phyloP scores from a whole-genome alignment of 78 protist genomes.

The Speleostelium caveatum region DNA sequence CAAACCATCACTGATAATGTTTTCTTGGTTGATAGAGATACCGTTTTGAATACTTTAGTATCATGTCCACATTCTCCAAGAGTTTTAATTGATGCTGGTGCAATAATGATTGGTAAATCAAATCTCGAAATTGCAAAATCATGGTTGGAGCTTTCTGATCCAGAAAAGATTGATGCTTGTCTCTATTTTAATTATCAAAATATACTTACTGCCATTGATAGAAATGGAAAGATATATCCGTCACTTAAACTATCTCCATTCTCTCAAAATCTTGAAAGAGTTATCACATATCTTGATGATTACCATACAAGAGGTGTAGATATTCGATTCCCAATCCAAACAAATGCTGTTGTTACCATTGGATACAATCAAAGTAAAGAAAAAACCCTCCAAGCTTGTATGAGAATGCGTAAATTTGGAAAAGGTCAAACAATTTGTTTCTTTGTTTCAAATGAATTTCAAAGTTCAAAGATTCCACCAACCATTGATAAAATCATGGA shows the following conservation, averaged over 20 bases:
- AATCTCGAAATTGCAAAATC: constrained; percentile 6
- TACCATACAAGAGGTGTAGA: constrained; percentile 38
- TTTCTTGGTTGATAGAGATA: too few relatives aligned
- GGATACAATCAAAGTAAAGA: constrained; percentile 14
- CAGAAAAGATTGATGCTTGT: background rate
- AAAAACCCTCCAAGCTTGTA: background rate
- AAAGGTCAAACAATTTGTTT: background rate
- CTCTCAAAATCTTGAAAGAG: background rate
- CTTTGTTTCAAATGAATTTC: background rate
- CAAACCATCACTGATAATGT: background rate
- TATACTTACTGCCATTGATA: background rate
- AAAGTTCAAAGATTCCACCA: too few relatives aligned
- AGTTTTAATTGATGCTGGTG: constrained; percentile 40
- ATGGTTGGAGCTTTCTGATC: background rate
- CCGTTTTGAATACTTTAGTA: too few relatives aligned
- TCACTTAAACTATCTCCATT: background rate
- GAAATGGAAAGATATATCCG: constrained; percentile 2
- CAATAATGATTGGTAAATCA: constrained; percentile 18
- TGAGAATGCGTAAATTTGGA: constrained; percentile 40
- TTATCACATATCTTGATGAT: constrained; percentile 22
- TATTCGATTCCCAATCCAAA: background rate
- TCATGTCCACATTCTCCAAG: background rate
- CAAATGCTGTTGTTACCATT: constrained; percentile 17
- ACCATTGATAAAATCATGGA: background rate
- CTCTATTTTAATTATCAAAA: constrained; percentile 1